Conservation (phyloP, 2,329 filamentous ascomycete genomes). For the Colletotrichum coccodes region DNA sequence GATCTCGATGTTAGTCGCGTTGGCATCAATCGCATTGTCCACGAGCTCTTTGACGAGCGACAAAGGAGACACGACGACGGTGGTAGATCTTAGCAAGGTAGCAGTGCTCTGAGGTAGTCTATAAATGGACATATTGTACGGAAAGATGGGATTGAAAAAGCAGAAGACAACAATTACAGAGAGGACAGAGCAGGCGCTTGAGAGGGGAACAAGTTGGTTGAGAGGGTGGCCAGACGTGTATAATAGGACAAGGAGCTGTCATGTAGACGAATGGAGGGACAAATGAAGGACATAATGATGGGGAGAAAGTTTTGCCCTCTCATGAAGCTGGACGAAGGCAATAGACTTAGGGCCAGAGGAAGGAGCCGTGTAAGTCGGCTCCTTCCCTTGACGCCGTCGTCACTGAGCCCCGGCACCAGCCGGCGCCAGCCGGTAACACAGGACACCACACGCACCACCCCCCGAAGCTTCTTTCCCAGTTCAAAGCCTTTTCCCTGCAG, state of each 20-base stretch:
- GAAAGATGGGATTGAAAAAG: not conserved
- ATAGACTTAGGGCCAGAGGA: not conserved
- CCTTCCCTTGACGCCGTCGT: not conserved
- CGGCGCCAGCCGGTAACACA: not conserved
- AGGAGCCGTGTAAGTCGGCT: slow-evolving; percentile 5
- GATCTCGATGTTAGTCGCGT: slow-evolving; percentile 73
- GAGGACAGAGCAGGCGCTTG: not conserved
- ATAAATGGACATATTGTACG: slow-evolving; percentile 58
- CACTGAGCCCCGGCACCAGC: not conserved
- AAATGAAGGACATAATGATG: not conserved
- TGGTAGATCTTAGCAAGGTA: slow-evolving; percentile 68
- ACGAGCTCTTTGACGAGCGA: slow-evolving; percentile 80
- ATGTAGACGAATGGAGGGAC: not conserved
- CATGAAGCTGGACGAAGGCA: not conserved
- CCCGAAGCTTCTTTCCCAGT: not conserved
- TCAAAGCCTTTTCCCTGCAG: not conserved
- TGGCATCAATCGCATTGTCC: slow-evolving; percentile 81
- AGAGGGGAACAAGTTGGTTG: not conserved
- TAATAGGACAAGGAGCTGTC: not conserved
- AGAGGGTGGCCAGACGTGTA: not conserved
- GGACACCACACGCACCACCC: not conserved
- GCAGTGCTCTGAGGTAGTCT: slow-evolving; percentile 59
- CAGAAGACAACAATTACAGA: not conserved
- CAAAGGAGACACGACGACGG: slow-evolving; percentile 67
- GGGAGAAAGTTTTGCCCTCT: not conserved